Conservation (phyloP, 805 yeast species). For the Jamesozyma jinghongensis region DNA sequence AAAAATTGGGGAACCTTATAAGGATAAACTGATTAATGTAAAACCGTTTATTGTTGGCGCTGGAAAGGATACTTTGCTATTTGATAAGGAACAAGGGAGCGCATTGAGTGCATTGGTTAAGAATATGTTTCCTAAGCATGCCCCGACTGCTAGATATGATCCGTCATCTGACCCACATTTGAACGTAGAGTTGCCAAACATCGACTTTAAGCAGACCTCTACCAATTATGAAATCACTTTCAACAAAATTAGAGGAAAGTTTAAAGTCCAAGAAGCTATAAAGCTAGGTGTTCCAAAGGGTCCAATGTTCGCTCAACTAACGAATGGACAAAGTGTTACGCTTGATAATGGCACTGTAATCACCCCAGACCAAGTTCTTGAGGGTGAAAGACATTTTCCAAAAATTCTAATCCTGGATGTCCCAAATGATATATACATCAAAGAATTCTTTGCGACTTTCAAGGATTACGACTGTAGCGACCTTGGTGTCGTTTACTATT, state of each 20-base stretch:
- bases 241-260: conserved; percentile 66
- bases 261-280: conserved; percentile 55
- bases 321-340: conserved; percentile 50
- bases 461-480: conserved; percentile 16
- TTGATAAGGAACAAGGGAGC: conserved; percentile 6
- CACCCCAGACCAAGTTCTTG: conserved; percentile 64
- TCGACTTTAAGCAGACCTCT: conserved; percentile 19
- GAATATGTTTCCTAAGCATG: conserved; percentile 51
- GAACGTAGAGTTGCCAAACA: conserved; percentile 31
- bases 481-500: conserved; percentile 58
- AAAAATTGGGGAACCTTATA: conserved; percentile 15
- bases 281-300: conserved; percentile 65
- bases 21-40: conserved; percentile 34
- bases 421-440: conserved; percentile 45
- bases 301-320: conserved; percentile 44
- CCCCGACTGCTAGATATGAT: conserved; percentile 29
- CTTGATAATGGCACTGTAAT: conserved; percentile 52
- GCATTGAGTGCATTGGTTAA: conserved; percentile 30
- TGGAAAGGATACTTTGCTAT: not conserved
- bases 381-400: conserved; percentile 46
- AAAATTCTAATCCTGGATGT: conserved; percentile 65
- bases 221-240: conserved; percentile 63
- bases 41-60: conserved; percentile 27
- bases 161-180: conserved; percentile 32
- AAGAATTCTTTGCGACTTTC: conserved; percentile 27